Evolutionary conservation across 1,139 yeast genomes (phyloP), one percentile per base, ranked within the genome.

Genomic region (Pichia sp.): DNA sequence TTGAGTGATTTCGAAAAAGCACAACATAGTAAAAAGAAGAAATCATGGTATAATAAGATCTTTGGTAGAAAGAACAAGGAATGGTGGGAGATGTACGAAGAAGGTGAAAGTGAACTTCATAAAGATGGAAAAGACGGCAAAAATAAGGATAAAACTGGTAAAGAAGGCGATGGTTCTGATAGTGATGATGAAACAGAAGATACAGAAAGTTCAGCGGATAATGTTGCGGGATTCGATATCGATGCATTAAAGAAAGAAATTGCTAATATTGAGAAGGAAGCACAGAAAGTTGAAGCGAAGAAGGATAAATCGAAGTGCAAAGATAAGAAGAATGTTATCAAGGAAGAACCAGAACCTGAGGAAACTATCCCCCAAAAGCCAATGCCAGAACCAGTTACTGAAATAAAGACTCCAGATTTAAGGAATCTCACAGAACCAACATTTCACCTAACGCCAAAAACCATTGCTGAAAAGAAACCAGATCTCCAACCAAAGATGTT

Each of bases 1-100:
- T 75, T 93, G 19, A 73, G 75, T 49, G 98, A 93, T 60, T 86
- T 90, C 57, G 96, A 89, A 54, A 90, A 85, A 57, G 96, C 96
- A 0, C 83, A 82, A 48, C 79, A 77, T 53, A 68, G 78, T 68
- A 70, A 72, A 54, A 70, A 72, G 58, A 67, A 63, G 34, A 68
- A 66, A 67, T 61, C 75, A 46, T 80, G 89, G 81, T 78, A 78
- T 38, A 54, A 53, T 24, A 73, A 72, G 52, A 78, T 89, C 83
- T 78, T 86, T 66, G 80, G 77, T 54, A 90, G 93, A 3, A 85
- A 85, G 63, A 82, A 82, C 70, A 86, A 79, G 66, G 88, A 79
- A 58, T 90, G 97, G 96, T 89, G 89, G 96, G 91, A 83, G 46
- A 78, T 81, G 61, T 82, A 83, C 54, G 76, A 74, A 28, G 75